Evolutionary conservation across 2,329 filamentous ascomycete species (phyloP).

Genomic region (Corinectria fuckeliana): DNA sequence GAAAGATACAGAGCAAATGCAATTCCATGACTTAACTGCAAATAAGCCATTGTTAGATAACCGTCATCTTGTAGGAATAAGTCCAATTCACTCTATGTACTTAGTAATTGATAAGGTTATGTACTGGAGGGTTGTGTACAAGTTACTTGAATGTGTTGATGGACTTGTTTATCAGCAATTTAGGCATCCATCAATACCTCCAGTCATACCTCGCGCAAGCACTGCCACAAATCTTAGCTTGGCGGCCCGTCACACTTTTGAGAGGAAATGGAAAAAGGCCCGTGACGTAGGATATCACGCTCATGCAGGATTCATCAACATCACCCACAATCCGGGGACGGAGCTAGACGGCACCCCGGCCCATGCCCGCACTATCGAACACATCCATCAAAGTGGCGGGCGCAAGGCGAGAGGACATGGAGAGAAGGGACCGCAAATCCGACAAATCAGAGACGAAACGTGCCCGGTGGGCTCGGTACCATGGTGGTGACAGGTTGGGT

Average conservation of each 20-base stretch:
- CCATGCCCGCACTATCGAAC: neutral
- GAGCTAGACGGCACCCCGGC: neutral
- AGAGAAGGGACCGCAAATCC: neutral
- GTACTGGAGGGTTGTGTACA: too few relatives aligned
- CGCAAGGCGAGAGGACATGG: neutral
- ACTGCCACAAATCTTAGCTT: neutral
- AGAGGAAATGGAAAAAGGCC: neutral
- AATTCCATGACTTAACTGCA: too few relatives aligned
- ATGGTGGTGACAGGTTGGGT: conserved; percentile 11
- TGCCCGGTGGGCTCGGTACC: conserved; percentile 5
- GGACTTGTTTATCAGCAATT: neutral
- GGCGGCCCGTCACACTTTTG: neutral
- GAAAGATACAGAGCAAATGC: too few relatives aligned
- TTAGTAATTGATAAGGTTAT: too few relatives aligned
- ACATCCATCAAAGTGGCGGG: neutral
- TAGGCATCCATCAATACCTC: neutral
- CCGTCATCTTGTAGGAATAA: too few relatives aligned
- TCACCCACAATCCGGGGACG: neutral
- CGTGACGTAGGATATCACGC: neutral
- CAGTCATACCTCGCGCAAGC: neutral
- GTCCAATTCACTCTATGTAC: too few relatives aligned
- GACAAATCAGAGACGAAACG: conserved; percentile 12
- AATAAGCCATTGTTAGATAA: too few relatives aligned
- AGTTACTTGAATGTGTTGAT: neutral
- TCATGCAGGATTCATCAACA: conserved; percentile 6